Conservation (phyloP, 2,329 filamentous ascomycete species). For the Penicillium sp. region DNA sequence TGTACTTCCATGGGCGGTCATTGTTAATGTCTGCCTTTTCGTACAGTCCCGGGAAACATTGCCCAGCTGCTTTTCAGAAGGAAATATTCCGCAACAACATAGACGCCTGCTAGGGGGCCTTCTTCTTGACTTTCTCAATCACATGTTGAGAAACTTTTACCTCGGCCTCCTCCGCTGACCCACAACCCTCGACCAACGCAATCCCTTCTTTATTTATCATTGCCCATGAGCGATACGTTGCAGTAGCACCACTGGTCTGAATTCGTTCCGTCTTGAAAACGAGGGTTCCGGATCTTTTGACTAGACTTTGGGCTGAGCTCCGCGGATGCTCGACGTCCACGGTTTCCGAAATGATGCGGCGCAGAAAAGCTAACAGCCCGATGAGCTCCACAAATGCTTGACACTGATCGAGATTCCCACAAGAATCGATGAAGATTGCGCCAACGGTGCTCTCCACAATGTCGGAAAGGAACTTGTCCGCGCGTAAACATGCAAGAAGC, state of each 20-base stretch:
- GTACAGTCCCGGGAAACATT: no score
- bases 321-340: conserved; percentile 62
- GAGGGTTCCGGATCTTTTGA: conserved; percentile 26
- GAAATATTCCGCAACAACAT: no score
- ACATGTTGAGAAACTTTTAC: conserved; percentile 23
- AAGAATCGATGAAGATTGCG: conserved; percentile 77
- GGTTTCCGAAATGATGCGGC: conserved; percentile 57
- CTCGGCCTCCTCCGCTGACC: conserved; percentile 31
- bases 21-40: no score
- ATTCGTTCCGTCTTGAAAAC: conserved; percentile 18
- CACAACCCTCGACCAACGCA: conserved; percentile 23
- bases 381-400: conserved; percentile 58
- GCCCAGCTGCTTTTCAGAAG: no score
- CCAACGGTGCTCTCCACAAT: conserved; percentile 77
- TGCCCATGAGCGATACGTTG: conserved; percentile 23
- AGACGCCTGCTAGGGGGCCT: no score
- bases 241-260: conserved; percentile 4
- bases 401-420: conserved; percentile 61
- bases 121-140: conserved; percentile 15
- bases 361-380: conserved; percentile 64
- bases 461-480: conserved; percentile 79
- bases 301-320: conserved; percentile 63
- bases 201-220: conserved; percentile 15
- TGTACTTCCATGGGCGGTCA: no score
- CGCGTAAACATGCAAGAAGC: conserved; percentile 61